Evolutionary conservation across 2,329 filamentous ascomycete species (phyloP).

Genomic region (Eutypa lata): DNA sequence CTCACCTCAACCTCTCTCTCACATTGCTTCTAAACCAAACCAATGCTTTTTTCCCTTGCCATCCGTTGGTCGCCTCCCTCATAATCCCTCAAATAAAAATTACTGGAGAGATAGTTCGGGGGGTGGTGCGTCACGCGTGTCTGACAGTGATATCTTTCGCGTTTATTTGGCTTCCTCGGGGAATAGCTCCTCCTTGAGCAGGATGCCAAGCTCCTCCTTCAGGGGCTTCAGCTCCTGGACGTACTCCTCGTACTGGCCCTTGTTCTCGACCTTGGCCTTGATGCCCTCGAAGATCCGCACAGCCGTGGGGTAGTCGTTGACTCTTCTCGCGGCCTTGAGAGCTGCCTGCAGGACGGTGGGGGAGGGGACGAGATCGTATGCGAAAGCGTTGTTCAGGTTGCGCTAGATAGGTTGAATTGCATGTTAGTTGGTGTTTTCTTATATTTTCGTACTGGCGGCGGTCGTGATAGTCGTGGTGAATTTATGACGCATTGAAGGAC

Average conservation of each 20-base stretch:
- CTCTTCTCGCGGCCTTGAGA: slow-evolving; percentile 87
- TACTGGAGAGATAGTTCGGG: neutral
- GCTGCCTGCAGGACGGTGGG: slow-evolving; percentile 87
- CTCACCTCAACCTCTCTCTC: slow-evolving; percentile 3
- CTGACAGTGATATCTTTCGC: no score
- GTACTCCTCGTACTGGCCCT: slow-evolving; percentile 94
- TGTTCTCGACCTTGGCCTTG: slow-evolving; percentile 99
- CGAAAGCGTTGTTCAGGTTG: slow-evolving; percentile 93
- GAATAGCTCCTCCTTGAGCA: slow-evolving; percentile 90
- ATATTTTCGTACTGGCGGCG: neutral
- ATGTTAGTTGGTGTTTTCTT: slow-evolving; percentile 10
- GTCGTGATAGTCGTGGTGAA: neutral
- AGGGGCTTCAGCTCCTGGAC: slow-evolving; percentile 88
- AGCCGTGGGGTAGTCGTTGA: slow-evolving; percentile 98
- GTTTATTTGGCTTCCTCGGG: slow-evolving; percentile 56
- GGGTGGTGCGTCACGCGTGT: neutral
- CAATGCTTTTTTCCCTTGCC: neutral
- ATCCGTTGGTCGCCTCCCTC: neutral
- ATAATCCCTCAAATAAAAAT: slow-evolving; percentile 1
- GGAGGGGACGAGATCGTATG: slow-evolving; percentile 98
- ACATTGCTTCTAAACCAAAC: neutral
- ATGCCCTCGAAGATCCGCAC: slow-evolving; percentile 98
- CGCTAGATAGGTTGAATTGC: slow-evolving; percentile 31
- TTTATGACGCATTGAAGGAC: slow-evolving; percentile 18
- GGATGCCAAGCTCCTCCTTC: slow-evolving; percentile 88